Conservation (phyloP, 1,284 basidiomycete species). For the Somion occarium region DNA sequence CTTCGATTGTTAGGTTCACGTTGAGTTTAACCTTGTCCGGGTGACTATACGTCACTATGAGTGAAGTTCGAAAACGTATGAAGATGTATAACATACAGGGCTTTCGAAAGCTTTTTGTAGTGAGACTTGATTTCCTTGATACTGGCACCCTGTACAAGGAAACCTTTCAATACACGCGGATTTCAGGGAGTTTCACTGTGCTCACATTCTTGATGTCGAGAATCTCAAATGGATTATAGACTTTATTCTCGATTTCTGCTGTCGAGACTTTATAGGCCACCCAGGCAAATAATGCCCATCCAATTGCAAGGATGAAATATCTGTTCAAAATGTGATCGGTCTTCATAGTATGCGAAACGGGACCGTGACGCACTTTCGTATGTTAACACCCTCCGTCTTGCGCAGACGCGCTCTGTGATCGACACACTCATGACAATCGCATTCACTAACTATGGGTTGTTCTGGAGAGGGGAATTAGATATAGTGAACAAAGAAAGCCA, state of each 20-base stretch:
- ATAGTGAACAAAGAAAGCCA: background rate
- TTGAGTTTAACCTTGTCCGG: constrained; percentile 93
- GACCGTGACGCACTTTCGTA: constrained; percentile 17
- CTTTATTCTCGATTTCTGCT: constrained; percentile 55
- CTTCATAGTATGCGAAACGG: background rate
- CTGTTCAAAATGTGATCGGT: constrained; percentile 18
- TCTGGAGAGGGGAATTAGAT: constrained; percentile 12
- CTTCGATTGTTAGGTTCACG: constrained; percentile 84
- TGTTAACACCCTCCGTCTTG: constrained; percentile 39
- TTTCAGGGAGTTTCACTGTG: constrained; percentile 4
- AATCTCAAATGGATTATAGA: constrained; percentile 96
- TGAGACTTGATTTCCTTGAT: constrained; percentile 96
- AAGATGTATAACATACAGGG: constrained; percentile 67
- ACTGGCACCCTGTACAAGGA: constrained; percentile 56
- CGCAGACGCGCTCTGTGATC: constrained; percentile 48
- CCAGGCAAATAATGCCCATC: constrained; percentile 75
- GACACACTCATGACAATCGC: constrained; percentile 63
- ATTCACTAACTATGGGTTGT: constrained; percentile 38
- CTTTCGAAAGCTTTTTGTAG: constrained; percentile 90
- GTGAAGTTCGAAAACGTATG: background rate
- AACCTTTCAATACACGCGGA: background rate
- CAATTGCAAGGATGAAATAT: constrained; percentile 58
- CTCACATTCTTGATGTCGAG: constrained; percentile 75
- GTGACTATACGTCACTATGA: constrained; percentile 52
- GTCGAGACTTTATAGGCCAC: constrained; percentile 66